Evolutionary conservation across 2,329 filamentous ascomycete genomes (phyloP), one percentile per base, ranked within the genome.

Genomic region (Dothideomycetes sp.): DNA sequence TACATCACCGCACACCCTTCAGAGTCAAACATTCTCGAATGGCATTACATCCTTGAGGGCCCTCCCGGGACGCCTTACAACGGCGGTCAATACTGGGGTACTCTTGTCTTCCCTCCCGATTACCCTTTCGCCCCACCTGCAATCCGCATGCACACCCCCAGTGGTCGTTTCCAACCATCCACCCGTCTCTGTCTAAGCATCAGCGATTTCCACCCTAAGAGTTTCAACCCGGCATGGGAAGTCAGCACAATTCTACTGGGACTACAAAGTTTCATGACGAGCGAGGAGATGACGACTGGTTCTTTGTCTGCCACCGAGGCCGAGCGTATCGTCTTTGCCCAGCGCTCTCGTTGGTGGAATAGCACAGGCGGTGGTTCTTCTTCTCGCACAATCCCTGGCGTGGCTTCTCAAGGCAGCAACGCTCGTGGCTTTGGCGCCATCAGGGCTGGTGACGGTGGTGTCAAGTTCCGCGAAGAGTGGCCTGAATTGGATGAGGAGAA

Each of bases 91-190:
- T 98, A 96, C 69, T 98, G 91, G 91, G 91, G 91, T 33, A 95
- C 89, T 2, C 73, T 98, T 36, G 80, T 93, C 50, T 98, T 98
- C 63, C 91, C 91, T 12, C 77, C 88, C 7, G 88, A 95, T 69
- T 98, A 98, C 61, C 91, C 91, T 18, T 98, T 95, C 64, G 89
- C 88, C 10, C 91, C 91, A 22, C 91, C 91, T 4, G 87, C 91
- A 2, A 98, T 98, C 63, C 86, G 89, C 58, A 98, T 98, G 91
- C 91, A 96, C 70, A 98, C 91, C 0, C 91, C 91, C 2, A 89
- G 82, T 10, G 91, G 91, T 45, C 84, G 91, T 57, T 98, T 98
- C 67, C 86, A 94, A 60, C 86, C 88, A 2, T 91, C 83, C 2
- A 88, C 86, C 11, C 78, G 91, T 35, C 77, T 98, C 16, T 98